phyloP scores from a whole-genome alignment of 176 grass and related monocot species.

The Aegilops sharonensis region DNA sequence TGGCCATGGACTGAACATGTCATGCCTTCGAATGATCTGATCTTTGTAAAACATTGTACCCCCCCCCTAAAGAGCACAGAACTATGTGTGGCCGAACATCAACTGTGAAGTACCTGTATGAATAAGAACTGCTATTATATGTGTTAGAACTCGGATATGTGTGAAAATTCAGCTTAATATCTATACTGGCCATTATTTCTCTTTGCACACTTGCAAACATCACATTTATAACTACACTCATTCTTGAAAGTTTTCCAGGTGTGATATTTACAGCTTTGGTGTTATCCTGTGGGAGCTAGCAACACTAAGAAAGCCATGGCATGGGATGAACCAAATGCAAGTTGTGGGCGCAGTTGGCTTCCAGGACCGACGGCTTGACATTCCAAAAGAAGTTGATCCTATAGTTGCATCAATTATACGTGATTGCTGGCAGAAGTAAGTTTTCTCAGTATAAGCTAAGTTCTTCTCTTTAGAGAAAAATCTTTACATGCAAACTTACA shows the following conservation, averaged over 20 bases:
- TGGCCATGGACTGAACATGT: background rate
- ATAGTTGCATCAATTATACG: conserved; percentile 66
- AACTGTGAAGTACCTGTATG: conserved; percentile 17
- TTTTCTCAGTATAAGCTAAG: conserved; percentile 6
- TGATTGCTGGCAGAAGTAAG: conserved; percentile 95
- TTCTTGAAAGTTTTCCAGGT: conserved; percentile 48
- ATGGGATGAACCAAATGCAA: conserved; percentile 94
- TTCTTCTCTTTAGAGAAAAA: background rate
- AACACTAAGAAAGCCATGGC: conserved; percentile 76
- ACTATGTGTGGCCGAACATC: background rate
- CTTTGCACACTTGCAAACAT: conserved; percentile 12
- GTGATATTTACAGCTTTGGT: conserved; percentile 96
- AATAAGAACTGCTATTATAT: background rate
- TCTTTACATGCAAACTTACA: background rate
- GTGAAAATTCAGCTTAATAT: background rate
- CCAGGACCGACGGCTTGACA: conserved; percentile 75
- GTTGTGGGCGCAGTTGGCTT: conserved; percentile 97
- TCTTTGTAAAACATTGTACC: background rate
- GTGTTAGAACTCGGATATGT: background rate
- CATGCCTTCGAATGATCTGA: background rate
- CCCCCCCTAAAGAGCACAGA: background rate
- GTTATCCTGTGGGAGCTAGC: conserved; percentile 93
- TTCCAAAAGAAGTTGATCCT: conserved; percentile 84
- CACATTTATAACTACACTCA: background rate
- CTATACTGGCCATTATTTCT: conserved; percentile 8